These are phyloP conservation scores for Paramecium biaurelia DNA, from an alignment of 73 alveolate species.

Conservation along the genomic window DNA sequence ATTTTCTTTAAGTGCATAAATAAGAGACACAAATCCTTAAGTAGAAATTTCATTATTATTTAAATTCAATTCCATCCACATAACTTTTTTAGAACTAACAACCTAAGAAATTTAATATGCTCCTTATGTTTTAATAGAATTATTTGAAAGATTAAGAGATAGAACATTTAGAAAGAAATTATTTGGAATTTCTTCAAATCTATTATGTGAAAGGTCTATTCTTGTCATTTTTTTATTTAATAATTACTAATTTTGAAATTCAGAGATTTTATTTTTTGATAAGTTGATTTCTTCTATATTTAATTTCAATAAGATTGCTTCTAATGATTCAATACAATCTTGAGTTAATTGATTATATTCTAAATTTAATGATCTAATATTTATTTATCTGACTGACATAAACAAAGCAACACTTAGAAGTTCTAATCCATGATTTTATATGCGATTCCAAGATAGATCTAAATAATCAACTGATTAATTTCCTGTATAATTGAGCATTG, in stretches of 20 bases:
- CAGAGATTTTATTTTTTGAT: not conserved
- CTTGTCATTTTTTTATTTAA: not conserved
- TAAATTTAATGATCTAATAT: not conserved
- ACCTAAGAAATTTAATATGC: slow-evolving; percentile 31
- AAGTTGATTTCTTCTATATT: slow-evolving; percentile 5
- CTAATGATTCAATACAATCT: not conserved
- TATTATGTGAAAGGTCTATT: not conserved
- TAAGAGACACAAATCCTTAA: not conserved
- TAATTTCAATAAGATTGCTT: not conserved
- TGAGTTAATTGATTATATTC: not conserved
- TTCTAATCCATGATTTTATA: not conserved
- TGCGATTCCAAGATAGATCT: not conserved
- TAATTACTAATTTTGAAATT: not conserved
- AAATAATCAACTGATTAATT: not conserved
- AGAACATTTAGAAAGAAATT: slow-evolving; percentile 10
- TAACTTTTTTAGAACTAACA: not conserved
- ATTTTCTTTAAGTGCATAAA: slow-evolving; percentile 29
- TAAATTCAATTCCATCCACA: slow-evolving; percentile 28
- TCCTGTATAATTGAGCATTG: slow-evolving; percentile 41
- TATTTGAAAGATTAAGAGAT: not conserved
- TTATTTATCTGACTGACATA: not conserved
- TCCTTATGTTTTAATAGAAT: slow-evolving; percentile 6
- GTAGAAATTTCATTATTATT: not conserved
- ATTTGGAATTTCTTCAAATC: slow-evolving; percentile 10
- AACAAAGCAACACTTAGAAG: not conserved